Evolutionary conservation across 2,329 filamentous ascomycete species (phyloP), one percentile per base, ranked within the genome.

Genomic region (Thielaviopsis musarum): DNA sequence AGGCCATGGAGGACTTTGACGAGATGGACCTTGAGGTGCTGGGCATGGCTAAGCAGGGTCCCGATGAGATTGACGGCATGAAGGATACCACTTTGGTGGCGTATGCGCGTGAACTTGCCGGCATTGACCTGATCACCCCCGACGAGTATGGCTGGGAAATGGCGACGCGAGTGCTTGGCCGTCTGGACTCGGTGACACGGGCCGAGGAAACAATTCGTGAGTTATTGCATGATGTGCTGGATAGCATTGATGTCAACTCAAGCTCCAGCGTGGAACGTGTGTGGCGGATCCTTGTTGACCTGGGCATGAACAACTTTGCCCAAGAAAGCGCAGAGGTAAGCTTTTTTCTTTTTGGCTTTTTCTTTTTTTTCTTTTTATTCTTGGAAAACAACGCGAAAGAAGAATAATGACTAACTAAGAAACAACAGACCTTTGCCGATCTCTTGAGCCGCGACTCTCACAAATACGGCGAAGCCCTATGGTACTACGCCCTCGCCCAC

Each of bases 401-500:
- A 48, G 17, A 48, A 2, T 21, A 49, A n/a, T n/a, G n/a, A n/a
- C 5, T 45, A 52, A 55, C 68, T 72, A 62, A 73, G 64, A 21
- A 10, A 41, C 28, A 21, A 48, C 28, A 95, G 88, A 83, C 85
- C 64, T 96, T 89, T 68, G 91, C 90, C 60, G 85, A 95, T 64
- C 78, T 84, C 54, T 77, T 95, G 48, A 81, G 84, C 12, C 78
- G 83, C 62, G 80, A 82, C 51, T 85, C 86, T 0, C 81, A 88
- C 65, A 81, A 85, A 59, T 96, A 91, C 65, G 91, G 91, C 58
- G 83, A 91, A 64, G 88, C 89, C 0, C 77, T 97, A 21, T 84
- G 93, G 73, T 96, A 94, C 74, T 97, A 93, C 69, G 87, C 91
- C 24, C 81, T 94, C 13, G 87, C 90, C 2, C 90, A 94, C 67